Evolutionary conservation across 441 rosid genomes (phyloP).

Genomic region (Brassica hybrid): DNA sequence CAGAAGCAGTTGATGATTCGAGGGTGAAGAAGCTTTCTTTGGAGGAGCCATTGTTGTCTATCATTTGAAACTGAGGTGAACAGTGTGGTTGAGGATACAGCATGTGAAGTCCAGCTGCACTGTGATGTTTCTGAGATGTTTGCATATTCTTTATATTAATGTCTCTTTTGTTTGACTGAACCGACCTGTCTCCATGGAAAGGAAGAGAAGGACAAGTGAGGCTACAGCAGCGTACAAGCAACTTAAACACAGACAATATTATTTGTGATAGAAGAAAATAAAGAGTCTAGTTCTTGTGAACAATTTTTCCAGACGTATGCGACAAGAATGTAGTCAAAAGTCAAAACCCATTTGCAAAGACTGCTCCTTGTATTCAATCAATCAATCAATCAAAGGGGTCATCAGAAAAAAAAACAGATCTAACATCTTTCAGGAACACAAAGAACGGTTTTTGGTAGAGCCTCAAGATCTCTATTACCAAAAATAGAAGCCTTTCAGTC

Average conservation of each 20-base stretch:
- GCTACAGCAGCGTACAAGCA: slow-evolving; percentile 18
- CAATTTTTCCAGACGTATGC: slow-evolving; percentile 12
- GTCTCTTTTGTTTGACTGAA: neutral
- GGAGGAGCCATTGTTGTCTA: slow-evolving; percentile 27
- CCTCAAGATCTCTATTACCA: neutral
- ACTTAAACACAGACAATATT: slow-evolving; percentile 3
- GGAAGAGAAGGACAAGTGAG: slow-evolving; percentile 18
- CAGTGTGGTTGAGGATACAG: slow-evolving; percentile 44
- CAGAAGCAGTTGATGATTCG: slow-evolving; percentile 35
- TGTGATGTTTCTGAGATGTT: slow-evolving; percentile 48
- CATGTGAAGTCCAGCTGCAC: slow-evolving; percentile 43
- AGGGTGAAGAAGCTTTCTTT: slow-evolving; percentile 45
- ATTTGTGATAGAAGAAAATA: neutral
- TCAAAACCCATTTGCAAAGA: neutral
- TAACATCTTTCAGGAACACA: slow-evolving; percentile 16
- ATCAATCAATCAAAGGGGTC: slow-evolving; percentile 22
- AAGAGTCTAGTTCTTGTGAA: neutral
- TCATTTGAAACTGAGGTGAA: slow-evolving; percentile 39
- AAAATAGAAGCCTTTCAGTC: slow-evolving; percentile 3
- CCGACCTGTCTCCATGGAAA: slow-evolving; percentile 30
- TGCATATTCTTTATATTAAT: slow-evolving; percentile 11
- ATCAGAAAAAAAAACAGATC: slow-evolving; percentile 31
- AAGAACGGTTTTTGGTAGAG: neutral
- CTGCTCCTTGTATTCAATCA: neutral
- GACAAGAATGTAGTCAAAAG: neutral